Evolutionary conservation across 805 yeast species (phyloP).

Genomic region (Babjeviella inositovora): DNA sequence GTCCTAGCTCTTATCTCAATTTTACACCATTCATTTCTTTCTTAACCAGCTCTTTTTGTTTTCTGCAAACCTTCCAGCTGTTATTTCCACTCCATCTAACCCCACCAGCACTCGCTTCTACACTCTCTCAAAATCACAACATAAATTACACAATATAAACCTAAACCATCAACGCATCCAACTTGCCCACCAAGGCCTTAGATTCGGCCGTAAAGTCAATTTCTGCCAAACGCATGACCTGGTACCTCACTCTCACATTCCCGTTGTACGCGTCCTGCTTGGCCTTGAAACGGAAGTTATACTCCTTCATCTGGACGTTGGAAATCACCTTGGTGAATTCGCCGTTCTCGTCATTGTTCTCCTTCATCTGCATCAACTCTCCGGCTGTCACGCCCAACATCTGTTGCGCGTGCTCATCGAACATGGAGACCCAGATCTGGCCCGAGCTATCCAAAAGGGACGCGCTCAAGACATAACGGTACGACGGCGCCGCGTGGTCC

Average conservation of each 20-base stretch:
- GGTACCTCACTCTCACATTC: conserved; percentile 58
- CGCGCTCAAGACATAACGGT: conserved; percentile 67
- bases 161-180: conserved; percentile 16
- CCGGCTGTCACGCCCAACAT: conserved; percentile 55
- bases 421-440: conserved; percentile 73
- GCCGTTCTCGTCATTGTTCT: conserved; percentile 16
- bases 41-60: no score
- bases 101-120: no score
- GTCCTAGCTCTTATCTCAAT: no score
- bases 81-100: not conserved
- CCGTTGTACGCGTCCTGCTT: conserved; percentile 77
- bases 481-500: conserved; percentile 49
- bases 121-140: not conserved
- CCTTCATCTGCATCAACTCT: conserved; percentile 31
- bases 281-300: conserved; percentile 63
- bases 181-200: conserved; percentile 31
- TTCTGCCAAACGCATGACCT: conserved; percentile 34
- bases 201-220: conserved; percentile 46
- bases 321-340: conserved; percentile 27
- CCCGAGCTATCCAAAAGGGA: conserved; percentile 72
- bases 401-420: conserved; percentile 69
- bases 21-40: no score
- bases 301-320: conserved; percentile 49
- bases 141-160: conserved; percentile 1
- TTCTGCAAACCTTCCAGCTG: not conserved